Evolutionary conservation across 2,329 filamentous ascomycete genomes (phyloP).

Genomic region (Alternaria postmessia): DNA sequence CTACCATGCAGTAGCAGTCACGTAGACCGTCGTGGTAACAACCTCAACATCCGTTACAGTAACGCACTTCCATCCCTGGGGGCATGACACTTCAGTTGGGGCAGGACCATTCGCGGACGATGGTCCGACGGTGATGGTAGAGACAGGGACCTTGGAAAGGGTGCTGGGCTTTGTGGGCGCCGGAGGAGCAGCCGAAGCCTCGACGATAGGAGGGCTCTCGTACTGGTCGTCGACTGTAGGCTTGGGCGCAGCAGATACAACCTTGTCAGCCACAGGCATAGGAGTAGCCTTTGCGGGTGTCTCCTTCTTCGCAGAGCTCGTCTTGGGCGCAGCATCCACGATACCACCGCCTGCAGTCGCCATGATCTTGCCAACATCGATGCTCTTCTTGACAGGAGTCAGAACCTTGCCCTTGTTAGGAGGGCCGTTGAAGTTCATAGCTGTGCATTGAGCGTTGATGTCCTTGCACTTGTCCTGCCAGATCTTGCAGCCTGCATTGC

Average conservation of each 20-base stretch:
- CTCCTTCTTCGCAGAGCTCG: constrained; percentile 16
- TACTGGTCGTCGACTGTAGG: constrained; percentile 23
- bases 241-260: constrained; percentile 14
- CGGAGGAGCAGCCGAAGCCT: constrained; percentile 8
- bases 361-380: constrained; percentile 44
- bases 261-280: constrained; percentile 7
- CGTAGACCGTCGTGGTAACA: constrained; percentile 39
- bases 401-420: constrained; percentile 54
- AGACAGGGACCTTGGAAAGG: constrained; percentile 1
- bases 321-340: constrained; percentile 27
- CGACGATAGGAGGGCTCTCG: constrained; percentile 10
- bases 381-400: constrained; percentile 39
- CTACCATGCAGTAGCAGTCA: constrained; percentile 27
- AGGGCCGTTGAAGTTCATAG: constrained; percentile 54
- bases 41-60: constrained; percentile 32
- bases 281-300: constrained; percentile 10
- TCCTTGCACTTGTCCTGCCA: constrained; percentile 70
- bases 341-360: constrained; percentile 21
- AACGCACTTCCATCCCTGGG: constrained; percentile 34
- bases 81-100: constrained; percentile 31
- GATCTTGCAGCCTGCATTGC: constrained; percentile 65
- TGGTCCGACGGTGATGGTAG: constrained; percentile 26
- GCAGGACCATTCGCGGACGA: constrained; percentile 28
- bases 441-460: constrained; percentile 53
- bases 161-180: neutral